These are phyloP conservation scores for Microbotryum silenes-acaulis DNA, from an alignment of 1,284 basidiomycete species.

Conservation along the genomic window DNA sequence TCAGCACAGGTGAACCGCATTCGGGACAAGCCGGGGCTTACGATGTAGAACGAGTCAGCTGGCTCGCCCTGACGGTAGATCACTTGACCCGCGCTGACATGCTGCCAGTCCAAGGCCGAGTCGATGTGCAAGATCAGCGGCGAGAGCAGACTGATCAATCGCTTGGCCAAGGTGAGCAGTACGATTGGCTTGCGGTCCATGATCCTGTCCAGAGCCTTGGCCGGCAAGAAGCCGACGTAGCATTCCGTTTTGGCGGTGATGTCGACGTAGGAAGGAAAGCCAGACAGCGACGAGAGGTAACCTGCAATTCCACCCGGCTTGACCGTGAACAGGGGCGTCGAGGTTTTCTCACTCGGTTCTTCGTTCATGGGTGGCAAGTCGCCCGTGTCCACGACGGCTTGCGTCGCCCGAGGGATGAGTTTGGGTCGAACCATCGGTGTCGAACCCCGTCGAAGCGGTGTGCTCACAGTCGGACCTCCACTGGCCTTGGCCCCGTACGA, in stretches of 20 bases:
- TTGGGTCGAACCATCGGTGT: too few species aligned
- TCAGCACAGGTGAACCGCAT: not conserved
- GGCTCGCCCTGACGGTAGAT: conserved; percentile 84
- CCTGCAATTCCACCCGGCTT: conserved; percentile 98
- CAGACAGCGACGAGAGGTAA: conserved; percentile 88
- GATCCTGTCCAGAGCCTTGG: conserved; percentile 76
- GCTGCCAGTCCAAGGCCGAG: conserved; percentile 95
- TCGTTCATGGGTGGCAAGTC: too few species aligned
- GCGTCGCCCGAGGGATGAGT: too few species aligned
- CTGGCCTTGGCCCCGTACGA: too few species aligned
- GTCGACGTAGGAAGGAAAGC: conserved; percentile 88
- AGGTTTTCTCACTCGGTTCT: conserved; percentile 5
- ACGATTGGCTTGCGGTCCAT: conserved; percentile 93
- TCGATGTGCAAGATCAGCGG: conserved; percentile 95
- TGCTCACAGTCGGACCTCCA: too few species aligned
- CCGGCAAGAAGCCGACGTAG: conserved; percentile 90
- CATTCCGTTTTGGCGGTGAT: conserved; percentile 94
- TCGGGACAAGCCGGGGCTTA: not conserved
- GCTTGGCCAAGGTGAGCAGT: conserved; percentile 89
- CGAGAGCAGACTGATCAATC: conserved; percentile 85
- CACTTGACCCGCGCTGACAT: conserved; percentile 82
- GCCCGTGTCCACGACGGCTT: too few species aligned
- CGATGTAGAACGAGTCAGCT: conserved; percentile 94
- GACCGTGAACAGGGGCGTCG: conserved; percentile 66
- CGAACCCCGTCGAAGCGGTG: too few species aligned